Conservation (phyloP, 1,139 yeast species). For the Taphrina flavorubra region DNA sequence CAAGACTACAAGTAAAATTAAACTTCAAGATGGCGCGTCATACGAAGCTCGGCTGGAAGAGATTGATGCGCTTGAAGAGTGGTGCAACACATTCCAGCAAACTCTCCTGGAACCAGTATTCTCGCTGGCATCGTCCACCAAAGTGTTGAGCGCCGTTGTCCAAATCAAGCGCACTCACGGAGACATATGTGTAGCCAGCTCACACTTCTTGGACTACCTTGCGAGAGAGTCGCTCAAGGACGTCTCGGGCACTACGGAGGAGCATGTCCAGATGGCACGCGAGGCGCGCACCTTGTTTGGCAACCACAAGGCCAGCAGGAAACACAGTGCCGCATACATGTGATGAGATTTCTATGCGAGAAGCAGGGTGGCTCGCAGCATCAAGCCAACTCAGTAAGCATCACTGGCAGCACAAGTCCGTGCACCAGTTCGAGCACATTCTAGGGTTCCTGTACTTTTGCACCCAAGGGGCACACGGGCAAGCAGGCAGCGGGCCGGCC, state of each 20-base stretch:
- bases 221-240: constrained; percentile 53
- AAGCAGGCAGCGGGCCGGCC: no score
- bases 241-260: constrained; percentile 1
- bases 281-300: constrained; percentile 31
- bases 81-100: constrained; percentile 31
- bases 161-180: constrained; percentile 47
- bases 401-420: no score
- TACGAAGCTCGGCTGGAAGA: constrained; percentile 2
- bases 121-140: constrained; percentile 41
- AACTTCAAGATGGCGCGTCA: constrained; percentile 12
- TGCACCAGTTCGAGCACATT: no score
- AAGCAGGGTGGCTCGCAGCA: no score
- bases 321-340: constrained; percentile 10
- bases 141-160: constrained; percentile 48
- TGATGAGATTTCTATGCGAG: neutral
- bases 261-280: constrained; percentile 26
- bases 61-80: constrained; percentile 18
- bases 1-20: neutral
- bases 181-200: constrained; percentile 47
- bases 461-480: no score
- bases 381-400: no score
- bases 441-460: no score
- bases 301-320: constrained; percentile 22
- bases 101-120: constrained; percentile 23
- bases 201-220: constrained; percentile 65